These are phyloP conservation scores for Saccharomyces hybrid DNA, from an alignment of 1,139 yeast genomes.

Conservation along the genomic window DNA sequence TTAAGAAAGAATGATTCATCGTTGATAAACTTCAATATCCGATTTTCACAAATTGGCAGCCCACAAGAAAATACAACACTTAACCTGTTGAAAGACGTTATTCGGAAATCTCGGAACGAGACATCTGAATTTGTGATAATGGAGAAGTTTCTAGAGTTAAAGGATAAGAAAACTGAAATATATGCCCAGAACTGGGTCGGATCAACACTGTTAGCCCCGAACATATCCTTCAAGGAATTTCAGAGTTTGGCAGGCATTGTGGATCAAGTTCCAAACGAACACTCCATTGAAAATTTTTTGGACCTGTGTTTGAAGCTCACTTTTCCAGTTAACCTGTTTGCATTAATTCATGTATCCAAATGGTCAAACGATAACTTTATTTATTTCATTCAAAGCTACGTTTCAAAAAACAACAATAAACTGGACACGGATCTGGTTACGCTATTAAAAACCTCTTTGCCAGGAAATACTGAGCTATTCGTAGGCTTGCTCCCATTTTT, in stretches of 20 bases:
- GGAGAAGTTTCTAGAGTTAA: slow-evolving; percentile 13
- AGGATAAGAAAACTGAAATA: slow-evolving; percentile 8
- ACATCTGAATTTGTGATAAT: slow-evolving; percentile 16
- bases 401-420: neutral
- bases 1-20: neutral
- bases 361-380: slow-evolving; percentile 1
- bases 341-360: neutral
- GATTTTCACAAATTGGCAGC: neutral
- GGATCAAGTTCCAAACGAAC: neutral
- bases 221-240: slow-evolving; percentile 11
- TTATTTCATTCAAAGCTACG: neutral
- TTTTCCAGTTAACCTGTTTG: neutral
- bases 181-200: slow-evolving; percentile 24
- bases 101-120: slow-evolving; percentile 7
- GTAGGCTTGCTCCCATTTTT: neutral
- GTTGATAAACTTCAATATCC: neutral
- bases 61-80: slow-evolving; percentile 4
- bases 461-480: neutral
- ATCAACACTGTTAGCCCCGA: slow-evolving; percentile 17
- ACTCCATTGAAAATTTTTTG: slow-evolving; percentile 6
- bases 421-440: neutral
- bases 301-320: slow-evolving; percentile 3
- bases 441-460: neutral
- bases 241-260: slow-evolving; percentile 4
- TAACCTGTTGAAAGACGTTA: slow-evolving; percentile 13